Evolutionary conservation across 495 filamentous ascomycete genomes (phyloP).

Genomic region (Aeminium ludgeri): DNA sequence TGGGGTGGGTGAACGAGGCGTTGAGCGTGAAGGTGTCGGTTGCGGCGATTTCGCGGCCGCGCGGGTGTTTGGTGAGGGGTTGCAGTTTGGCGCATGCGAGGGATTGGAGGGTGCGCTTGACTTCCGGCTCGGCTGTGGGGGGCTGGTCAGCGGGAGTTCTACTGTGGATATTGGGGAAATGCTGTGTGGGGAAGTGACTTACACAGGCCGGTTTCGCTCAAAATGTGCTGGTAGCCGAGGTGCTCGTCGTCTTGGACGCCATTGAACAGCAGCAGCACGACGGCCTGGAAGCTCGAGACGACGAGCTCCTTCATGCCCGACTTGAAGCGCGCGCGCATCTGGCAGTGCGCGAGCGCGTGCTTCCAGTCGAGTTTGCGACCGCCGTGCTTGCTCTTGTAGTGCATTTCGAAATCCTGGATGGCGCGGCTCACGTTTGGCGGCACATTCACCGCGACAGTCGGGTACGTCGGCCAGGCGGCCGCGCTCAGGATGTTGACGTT

Average conservation of each 20-base stretch:
- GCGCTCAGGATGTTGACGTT: slow-evolving; percentile 73
- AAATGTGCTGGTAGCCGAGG: slow-evolving; percentile 53
- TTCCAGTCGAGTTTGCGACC: slow-evolving; percentile 83
- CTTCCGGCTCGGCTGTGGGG: slow-evolving; percentile 46
- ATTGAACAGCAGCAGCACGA: slow-evolving; percentile 88
- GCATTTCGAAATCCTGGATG: slow-evolving; percentile 54
- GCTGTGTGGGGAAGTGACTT: slow-evolving; percentile 20
- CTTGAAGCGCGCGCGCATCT: slow-evolving; percentile 60
- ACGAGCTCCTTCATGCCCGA: slow-evolving; percentile 70
- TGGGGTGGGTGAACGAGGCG: slow-evolving; percentile 52
- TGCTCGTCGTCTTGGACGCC: slow-evolving; percentile 36
- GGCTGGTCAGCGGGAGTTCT: slow-evolving; percentile 17
- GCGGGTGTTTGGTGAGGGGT: slow-evolving; percentile 74
- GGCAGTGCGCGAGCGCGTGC: slow-evolving; percentile 73
- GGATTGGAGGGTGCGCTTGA: slow-evolving; percentile 81
- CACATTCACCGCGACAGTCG: slow-evolving; percentile 58
- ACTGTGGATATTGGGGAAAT: not conserved
- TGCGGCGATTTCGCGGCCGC: slow-evolving; percentile 56
- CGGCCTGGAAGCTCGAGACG: slow-evolving; percentile 77
- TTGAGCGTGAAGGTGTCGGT: slow-evolving; percentile 77
- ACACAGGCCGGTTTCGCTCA: slow-evolving; percentile 50
- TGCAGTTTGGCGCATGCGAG: slow-evolving; percentile 78
- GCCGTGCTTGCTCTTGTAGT: slow-evolving; percentile 75
- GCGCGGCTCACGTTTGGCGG: slow-evolving; percentile 52
- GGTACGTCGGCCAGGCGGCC: slow-evolving; percentile 83